These are phyloP conservation scores for Croton laevigatus DNA, from an alignment of 441 rosid species.

Conservation along the genomic window DNA sequence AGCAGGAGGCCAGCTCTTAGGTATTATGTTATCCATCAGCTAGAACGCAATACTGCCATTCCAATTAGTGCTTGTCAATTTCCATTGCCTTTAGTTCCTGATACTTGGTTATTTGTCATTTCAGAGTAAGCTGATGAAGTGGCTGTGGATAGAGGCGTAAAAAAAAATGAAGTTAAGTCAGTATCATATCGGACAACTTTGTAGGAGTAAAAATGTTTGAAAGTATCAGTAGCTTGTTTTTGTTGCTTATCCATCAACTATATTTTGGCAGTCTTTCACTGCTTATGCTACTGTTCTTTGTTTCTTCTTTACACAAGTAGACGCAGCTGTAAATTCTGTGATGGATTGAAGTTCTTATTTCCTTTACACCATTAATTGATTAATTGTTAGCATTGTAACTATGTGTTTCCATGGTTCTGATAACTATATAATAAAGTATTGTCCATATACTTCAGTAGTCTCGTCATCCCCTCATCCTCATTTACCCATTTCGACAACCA, in stretches of 20 bases:
- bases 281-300: background rate
- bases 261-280: background rate
- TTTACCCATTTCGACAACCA: no score
- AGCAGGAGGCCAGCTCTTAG: slow-evolving; percentile 38
- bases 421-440: no score
- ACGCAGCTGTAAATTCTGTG: background rate
- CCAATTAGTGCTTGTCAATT: no score
- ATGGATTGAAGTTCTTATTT: background rate
- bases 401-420: no score
- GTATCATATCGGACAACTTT: background rate
- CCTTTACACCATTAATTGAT: no score
- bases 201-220: background rate
- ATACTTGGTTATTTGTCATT: background rate
- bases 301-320: no score
- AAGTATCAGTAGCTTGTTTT: background rate
- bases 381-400: no score
- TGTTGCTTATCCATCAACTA: background rate
- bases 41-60: background rate
- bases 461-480: no score
- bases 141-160: background rate
- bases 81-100: background rate
- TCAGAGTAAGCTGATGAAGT: background rate
- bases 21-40: slow-evolving; percentile 6
- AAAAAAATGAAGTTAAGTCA: background rate
- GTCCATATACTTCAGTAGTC: no score